Percentiles rank a stretch among this genome's conserved stretches.
phyloP scores from a whole-genome alignment of 176 grass and related monocot genomes.

The Coix lacrymajobi region DNA sequence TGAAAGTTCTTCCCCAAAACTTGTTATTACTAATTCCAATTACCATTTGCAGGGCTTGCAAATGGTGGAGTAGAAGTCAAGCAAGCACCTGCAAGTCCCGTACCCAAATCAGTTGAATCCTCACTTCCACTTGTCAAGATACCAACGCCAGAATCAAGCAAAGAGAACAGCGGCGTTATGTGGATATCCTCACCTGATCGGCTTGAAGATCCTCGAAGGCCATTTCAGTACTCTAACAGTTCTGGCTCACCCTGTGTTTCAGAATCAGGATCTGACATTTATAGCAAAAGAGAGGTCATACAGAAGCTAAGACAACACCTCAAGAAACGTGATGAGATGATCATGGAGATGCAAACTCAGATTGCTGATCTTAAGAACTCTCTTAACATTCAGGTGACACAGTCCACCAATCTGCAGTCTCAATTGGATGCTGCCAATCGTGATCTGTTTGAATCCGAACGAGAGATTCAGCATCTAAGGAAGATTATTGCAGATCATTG shows the following conservation, averaged over 20 bases:
- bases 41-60: conserved; percentile 36
- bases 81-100: conserved; percentile 31
- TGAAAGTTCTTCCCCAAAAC: not conserved
- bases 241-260: conserved; percentile 79
- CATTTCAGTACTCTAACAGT: conserved; percentile 80
- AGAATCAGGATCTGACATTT: conserved; percentile 90
- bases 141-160: conserved; percentile 42
- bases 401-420: conserved; percentile 55
- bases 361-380: conserved; percentile 78
- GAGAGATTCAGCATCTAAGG: conserved; percentile 72
- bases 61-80: conserved; percentile 46
- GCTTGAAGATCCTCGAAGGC: conserved; percentile 78
- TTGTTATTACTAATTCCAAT: conserved; percentile 4
- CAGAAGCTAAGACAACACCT: conserved; percentile 87
- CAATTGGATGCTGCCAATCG: conserved; percentile 81
- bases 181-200: conserved; percentile 78
- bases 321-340: conserved; percentile 83
- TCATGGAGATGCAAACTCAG: conserved; percentile 96
- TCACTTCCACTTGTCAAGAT: conserved; percentile 78
- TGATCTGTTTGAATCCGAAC: conserved; percentile 69
- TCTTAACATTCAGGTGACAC: conserved; percentile 62
- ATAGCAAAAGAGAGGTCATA: conserved; percentile 90
- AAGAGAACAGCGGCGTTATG: conserved; percentile 56
- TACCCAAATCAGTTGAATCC: conserved; percentile 41
- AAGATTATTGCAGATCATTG: conserved; percentile 75